Conservation (phyloP, 176 grass and related monocot genomes). For the Areca catechu region DNA sequence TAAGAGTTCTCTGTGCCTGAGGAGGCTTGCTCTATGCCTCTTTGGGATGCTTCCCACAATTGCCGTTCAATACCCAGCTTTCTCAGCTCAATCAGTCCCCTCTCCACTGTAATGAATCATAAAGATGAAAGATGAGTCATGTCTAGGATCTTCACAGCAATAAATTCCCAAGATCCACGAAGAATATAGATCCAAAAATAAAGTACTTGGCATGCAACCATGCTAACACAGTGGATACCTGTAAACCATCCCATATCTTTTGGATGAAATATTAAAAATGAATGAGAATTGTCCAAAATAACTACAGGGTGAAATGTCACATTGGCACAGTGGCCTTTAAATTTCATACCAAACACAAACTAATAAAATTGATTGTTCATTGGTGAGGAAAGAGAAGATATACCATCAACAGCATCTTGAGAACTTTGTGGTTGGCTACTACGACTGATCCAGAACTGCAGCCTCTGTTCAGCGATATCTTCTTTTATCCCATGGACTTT, state of each 20-base stretch:
- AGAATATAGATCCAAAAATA: no score
- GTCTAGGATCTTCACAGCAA: no score
- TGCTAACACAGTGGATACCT: no score
- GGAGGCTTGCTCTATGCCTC: conserved; percentile 40
- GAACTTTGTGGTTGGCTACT: conserved; percentile 59
- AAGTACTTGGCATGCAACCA: no score
- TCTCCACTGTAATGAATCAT: conserved; percentile 4
- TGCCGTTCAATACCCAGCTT: background rate
- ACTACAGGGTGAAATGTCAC: no score
- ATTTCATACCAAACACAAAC: no score
- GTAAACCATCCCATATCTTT: no score
- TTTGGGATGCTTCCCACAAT: background rate
- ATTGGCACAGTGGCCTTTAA: no score
- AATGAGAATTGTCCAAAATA: no score
- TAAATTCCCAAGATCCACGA: no score
- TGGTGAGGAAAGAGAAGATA: conserved; percentile 7
- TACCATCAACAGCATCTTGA: conserved; percentile 95
- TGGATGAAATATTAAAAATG: no score
- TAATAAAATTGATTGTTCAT: background rate
- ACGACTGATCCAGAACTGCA: conserved; percentile 89
- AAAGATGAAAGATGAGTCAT: background rate
- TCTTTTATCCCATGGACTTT: conserved; percentile 81
- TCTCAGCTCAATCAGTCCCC: background rate
- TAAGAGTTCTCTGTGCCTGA: conserved; percentile 37
- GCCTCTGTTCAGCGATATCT: conserved; percentile 90